phyloP scores from a whole-genome alignment of 495 filamentous ascomycete species.

The Aspergillus diversus region DNA sequence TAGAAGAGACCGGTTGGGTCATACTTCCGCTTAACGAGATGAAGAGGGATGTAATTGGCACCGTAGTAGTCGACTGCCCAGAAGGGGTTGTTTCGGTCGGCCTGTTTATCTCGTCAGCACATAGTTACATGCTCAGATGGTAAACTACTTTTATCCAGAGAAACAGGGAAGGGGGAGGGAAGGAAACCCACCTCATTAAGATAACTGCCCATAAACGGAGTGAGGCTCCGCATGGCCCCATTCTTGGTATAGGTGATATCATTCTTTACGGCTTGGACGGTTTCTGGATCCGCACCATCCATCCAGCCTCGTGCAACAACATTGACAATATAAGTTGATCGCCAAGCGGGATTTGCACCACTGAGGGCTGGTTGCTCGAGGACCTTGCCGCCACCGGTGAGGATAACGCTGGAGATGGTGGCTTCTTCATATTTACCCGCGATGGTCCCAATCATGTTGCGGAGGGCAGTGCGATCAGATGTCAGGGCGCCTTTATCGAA shows the following conservation, averaged over 20 bases:
- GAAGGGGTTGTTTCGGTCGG: conserved; percentile 23
- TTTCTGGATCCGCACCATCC: conserved; percentile 32
- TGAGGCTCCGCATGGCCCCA: conserved; percentile 37
- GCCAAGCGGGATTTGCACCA: conserved; percentile 49
- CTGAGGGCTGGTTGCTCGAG: conserved; percentile 32
- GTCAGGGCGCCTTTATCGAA: conserved; percentile 38
- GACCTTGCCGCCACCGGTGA: conserved; percentile 45
- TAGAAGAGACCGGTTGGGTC: conserved; percentile 59
- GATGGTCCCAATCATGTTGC: conserved; percentile 32
- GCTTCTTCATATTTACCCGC: conserved; percentile 31
- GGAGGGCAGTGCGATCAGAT: conserved; percentile 23
- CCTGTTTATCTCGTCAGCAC: conserved; percentile 7
- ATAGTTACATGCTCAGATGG: background rate
- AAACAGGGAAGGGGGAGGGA: background rate
- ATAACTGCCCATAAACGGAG: conserved; percentile 41
- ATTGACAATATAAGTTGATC: conserved; percentile 42
- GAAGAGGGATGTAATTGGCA: conserved; percentile 39
- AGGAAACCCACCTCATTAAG: conserved; percentile 38
- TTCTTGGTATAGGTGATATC: conserved; percentile 58
- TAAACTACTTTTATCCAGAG: background rate
- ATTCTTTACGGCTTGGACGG: conserved; percentile 42
- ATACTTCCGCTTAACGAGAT: conserved; percentile 52
- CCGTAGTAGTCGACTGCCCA: conserved; percentile 29
- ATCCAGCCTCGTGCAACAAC: conserved; percentile 41
- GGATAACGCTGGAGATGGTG: conserved; percentile 34